phyloP scores from a whole-genome alignment of 805 yeast genomes.

The Metschnikowia rubicola region DNA sequence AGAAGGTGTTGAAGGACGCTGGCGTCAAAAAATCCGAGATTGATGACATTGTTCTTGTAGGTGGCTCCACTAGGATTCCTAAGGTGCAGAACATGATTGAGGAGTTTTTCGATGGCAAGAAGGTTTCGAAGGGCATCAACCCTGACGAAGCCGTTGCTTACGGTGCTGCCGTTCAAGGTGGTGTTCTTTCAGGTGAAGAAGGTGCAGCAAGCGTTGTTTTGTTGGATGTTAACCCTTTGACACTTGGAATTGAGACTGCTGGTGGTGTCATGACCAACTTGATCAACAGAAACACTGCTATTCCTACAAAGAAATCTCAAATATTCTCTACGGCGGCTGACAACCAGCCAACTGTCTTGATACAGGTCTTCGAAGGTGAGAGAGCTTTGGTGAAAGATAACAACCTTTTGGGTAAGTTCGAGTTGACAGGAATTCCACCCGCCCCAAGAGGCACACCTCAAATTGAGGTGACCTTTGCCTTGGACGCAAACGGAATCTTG shows the following conservation, averaged over 20 bases:
- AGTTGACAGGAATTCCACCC: constrained; percentile 23
- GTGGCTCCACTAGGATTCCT: constrained; percentile 23
- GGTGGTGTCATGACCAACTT: constrained; percentile 23
- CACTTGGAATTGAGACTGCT: constrained; percentile 22
- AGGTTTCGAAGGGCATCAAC: constrained; percentile 26
- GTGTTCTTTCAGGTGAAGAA: constrained; percentile 23
- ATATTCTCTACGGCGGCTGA: constrained; percentile 22
- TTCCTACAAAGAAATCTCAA: constrained; percentile 22
- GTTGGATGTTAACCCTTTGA: constrained; percentile 23
- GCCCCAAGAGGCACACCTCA: constrained; percentile 24
- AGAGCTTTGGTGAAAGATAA: constrained; percentile 23
- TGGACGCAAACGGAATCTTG: constrained; percentile 22
- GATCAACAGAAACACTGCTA: constrained; percentile 22
- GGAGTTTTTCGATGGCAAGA: constrained; percentile 20
- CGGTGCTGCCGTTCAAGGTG: constrained; percentile 73
- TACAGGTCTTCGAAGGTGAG: constrained; percentile 22
- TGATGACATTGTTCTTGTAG: constrained; percentile 22
- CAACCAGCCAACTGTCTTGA: constrained; percentile 23
- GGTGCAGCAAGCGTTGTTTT: constrained; percentile 72
- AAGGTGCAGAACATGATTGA: constrained; percentile 22
- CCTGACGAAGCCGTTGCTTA: constrained; percentile 51
- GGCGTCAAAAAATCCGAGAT: constrained; percentile 20
- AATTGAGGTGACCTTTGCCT: constrained; percentile 21
- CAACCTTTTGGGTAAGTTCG: constrained; percentile 22
- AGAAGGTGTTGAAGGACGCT: constrained; percentile 20